These are phyloP conservation scores for Lactuca sativa DNA, from an alignment of 129 eudicot genomes.

Conservation along the genomic window DNA sequence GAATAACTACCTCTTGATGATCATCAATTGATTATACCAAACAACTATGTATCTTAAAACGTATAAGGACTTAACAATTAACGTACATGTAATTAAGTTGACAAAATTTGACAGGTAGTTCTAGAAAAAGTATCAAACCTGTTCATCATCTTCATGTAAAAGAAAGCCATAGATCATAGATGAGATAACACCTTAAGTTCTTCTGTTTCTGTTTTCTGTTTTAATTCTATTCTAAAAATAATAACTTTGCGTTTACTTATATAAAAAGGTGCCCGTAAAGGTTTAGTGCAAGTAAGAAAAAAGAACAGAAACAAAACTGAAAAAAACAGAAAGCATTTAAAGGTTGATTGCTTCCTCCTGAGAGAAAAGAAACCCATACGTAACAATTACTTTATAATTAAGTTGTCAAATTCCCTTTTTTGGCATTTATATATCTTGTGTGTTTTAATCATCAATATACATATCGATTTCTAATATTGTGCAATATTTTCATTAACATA, in stretches of 20 bases:
- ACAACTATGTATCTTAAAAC: background rate
- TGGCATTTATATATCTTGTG: background rate
- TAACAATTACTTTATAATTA: conserved; percentile 16
- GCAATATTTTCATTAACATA: background rate
- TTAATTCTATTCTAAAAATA: background rate
- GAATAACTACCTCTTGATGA: background rate
- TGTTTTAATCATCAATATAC: background rate
- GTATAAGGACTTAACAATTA: background rate
- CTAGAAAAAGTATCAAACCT: conserved; percentile 28
- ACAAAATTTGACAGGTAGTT: conserved; percentile 8
- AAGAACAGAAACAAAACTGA: background rate
- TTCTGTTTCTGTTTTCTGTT: background rate
- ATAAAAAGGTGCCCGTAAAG: conserved; percentile 10
- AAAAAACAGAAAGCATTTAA: conserved; percentile 16
- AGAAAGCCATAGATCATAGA: conserved; percentile 27
- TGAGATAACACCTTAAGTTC: conserved; percentile 4
- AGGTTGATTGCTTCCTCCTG: conserved; percentile 16
- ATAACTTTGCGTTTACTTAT: conserved; percentile 14
- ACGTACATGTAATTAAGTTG: background rate
- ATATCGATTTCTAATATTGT: background rate
- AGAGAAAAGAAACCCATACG: conserved; percentile 19
- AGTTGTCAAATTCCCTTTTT: conserved; percentile 6
- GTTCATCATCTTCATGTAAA: conserved; percentile 33
- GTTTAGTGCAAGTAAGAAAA: conserved; percentile 29
- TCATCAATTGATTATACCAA: background rate